Evolutionary conservation across 106 monocot species (phyloP), one percentile per base, ranked within the genome.

Genomic region (Hemerocallis citrina): DNA sequence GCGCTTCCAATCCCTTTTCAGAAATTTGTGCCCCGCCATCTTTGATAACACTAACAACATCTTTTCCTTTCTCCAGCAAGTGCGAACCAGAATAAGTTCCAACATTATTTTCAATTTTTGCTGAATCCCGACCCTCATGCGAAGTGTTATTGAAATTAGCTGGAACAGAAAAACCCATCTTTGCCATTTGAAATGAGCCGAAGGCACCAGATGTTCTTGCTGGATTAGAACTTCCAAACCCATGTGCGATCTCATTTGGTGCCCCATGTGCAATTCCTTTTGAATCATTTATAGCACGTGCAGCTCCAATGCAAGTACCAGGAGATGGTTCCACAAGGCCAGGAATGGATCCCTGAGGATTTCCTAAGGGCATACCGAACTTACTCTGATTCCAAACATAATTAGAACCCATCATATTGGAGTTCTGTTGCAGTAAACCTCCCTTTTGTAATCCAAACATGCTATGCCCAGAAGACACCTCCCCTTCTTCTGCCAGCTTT

Each of bases 351-450:
- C 60, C 70, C 74, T 79, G 81, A 59, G 75, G 52, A 71, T 52
- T 59, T 49, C 73, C 71, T 59, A 65, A 51, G 19, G 63, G 62
- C 36, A 57, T 27, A 50, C 56, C 15, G 62, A 76, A 67, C 57
- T 67, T 77, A 39, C 73, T 94, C 47, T 83, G 89, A 52, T 74
- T 74, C 89, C 83, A 83, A 37, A 76, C 25, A 70, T 62, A 57
- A 43, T 64, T 46, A 69, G 81, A 65, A 31, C 66, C 61, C 57
- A 68, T 16, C 48, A 52, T 41, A 40, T 64, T 77, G 38, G 59
- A 29, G 61, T 57, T 77, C 24, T 29, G 15, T 16, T 74, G 71
- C 31, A 62, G 68, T 35, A 80, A 45, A 15, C 59, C 70, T 51
- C 73, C 79, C 44, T 82, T 85, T 27, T 85, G 81, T 60, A 74